Conservation (phyloP, 2,329 filamentous ascomycete species). For the Aspergillus neotritici region DNA sequence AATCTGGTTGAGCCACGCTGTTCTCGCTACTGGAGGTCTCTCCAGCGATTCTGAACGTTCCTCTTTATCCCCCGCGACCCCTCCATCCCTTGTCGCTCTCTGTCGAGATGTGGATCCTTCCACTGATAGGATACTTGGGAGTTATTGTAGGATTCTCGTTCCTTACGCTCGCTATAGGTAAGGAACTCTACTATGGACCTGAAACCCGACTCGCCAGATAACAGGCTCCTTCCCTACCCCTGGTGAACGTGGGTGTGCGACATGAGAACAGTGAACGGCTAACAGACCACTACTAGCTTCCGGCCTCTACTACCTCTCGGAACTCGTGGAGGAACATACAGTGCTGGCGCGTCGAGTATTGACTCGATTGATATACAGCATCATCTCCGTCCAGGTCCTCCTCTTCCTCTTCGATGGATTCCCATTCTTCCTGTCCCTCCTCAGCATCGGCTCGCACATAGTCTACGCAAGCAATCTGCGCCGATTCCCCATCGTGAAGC, state of each 20-base stretch:
- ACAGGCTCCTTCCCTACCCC: no score
- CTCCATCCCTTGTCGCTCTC: neutral
- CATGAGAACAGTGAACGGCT: neutral
- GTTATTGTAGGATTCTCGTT: constrained; percentile 86
- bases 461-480: constrained; percentile 85
- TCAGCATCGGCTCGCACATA: constrained; percentile 74
- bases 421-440: constrained; percentile 64
- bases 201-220: no score
- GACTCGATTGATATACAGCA: constrained; percentile 73
- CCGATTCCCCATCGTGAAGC: constrained; percentile 69
- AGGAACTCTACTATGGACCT: constrained; percentile 1
- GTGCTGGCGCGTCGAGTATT: constrained; percentile 86
- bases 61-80: no score
- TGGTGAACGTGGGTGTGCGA: no score
- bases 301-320: constrained; percentile 96
- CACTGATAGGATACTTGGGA: constrained; percentile 82
- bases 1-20: no score
- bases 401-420: constrained; percentile 81
- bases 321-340: constrained; percentile 96
- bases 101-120: constrained; percentile 83
- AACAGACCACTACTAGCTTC: constrained; percentile 56
- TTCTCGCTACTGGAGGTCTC: no score
- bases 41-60: no score
- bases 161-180: constrained; percentile 86
- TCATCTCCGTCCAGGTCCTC: constrained; percentile 68